These are phyloP conservation scores for Parasarocladium wereldwijsianum DNA, from an alignment of 2,329 filamentous ascomycete species.

Conservation along the genomic window DNA sequence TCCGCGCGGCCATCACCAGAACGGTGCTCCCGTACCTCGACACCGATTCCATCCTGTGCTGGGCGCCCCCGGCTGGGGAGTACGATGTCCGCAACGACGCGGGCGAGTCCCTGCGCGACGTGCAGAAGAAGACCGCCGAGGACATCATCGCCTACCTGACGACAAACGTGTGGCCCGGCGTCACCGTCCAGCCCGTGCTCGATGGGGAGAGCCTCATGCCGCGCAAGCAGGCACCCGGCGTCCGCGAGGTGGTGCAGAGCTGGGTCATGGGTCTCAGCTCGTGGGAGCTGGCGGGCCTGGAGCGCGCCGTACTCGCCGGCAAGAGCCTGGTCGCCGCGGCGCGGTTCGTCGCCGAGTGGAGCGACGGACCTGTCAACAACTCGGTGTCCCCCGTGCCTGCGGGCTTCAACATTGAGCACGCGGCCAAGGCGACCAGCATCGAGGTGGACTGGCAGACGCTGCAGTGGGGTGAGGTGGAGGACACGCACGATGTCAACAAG, in stretches of 20 bases:
- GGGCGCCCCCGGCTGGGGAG: slow-evolving; percentile 46
- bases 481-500: slow-evolving; percentile 91
- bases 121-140: slow-evolving; percentile 55
- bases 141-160: slow-evolving; percentile 60
- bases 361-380: slow-evolving; percentile 47
- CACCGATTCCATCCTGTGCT: slow-evolving; percentile 87
- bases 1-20: slow-evolving; percentile 48
- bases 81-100: slow-evolving; percentile 29
- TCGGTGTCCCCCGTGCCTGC: slow-evolving; percentile 17
- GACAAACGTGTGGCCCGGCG: slow-evolving; percentile 66
- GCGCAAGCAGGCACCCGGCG: slow-evolving; percentile 54
- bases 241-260: slow-evolving; percentile 59
- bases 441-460: slow-evolving; percentile 85
- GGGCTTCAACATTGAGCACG: slow-evolving; percentile 67
- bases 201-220: slow-evolving; percentile 65
- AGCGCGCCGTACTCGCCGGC: slow-evolving; percentile 67
- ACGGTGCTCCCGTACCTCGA: slow-evolving; percentile 74
- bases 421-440: slow-evolving; percentile 59
- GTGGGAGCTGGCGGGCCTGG: slow-evolving; percentile 76
- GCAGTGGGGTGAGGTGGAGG: slow-evolving; percentile 93
- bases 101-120: slow-evolving; percentile 49
- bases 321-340: slow-evolving; percentile 75
- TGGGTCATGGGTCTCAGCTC: slow-evolving; percentile 62
- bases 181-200: slow-evolving; percentile 67
- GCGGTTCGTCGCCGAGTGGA: slow-evolving; percentile 77